Conservation (phyloP, 2,329 filamentous ascomycete species). For the Aspergillus spinulosporus region DNA sequence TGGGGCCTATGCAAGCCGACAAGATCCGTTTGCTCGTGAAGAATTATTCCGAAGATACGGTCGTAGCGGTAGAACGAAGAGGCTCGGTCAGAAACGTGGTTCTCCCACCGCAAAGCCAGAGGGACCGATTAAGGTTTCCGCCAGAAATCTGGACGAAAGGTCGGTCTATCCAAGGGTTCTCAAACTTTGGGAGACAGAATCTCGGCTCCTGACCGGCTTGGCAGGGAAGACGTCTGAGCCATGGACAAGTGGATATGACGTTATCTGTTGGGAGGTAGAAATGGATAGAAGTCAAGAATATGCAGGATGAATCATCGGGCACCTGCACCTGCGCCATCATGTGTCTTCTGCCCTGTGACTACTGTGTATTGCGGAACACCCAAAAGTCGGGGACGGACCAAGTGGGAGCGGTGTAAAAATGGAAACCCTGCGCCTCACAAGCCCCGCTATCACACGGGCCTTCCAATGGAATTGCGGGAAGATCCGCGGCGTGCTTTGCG, state of each 20-base stretch:
- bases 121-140: slow-evolving; percentile 16
- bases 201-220: slow-evolving; percentile 19
- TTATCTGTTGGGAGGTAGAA: not conserved
- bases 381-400: not conserved
- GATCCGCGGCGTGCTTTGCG: slow-evolving; percentile 21
- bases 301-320: slow-evolving; percentile 8
- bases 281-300: not conserved
- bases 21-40: not conserved
- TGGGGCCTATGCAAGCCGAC: not conserved
- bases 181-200: slow-evolving; percentile 1
- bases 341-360: slow-evolving; percentile 4
- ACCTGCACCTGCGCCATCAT: not conserved
- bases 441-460: slow-evolving; percentile 14
- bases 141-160: slow-evolving; percentile 15
- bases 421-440: slow-evolving; percentile 23
- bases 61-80: not conserved
- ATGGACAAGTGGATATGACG: slow-evolving; percentile 5
- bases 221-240: slow-evolving; percentile 4
- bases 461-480: slow-evolving; percentile 22
- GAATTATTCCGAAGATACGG: not conserved
- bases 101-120: slow-evolving; percentile 13
- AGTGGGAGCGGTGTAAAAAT: slow-evolving; percentile 25
- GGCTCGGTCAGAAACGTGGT: slow-evolving; percentile 15
- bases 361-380: slow-evolving; percentile 1
- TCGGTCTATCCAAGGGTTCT: slow-evolving; percentile 14